phyloP scores from a whole-genome alignment of 2,329 filamentous ascomycete genomes.

The Botrytis fabae region DNA sequence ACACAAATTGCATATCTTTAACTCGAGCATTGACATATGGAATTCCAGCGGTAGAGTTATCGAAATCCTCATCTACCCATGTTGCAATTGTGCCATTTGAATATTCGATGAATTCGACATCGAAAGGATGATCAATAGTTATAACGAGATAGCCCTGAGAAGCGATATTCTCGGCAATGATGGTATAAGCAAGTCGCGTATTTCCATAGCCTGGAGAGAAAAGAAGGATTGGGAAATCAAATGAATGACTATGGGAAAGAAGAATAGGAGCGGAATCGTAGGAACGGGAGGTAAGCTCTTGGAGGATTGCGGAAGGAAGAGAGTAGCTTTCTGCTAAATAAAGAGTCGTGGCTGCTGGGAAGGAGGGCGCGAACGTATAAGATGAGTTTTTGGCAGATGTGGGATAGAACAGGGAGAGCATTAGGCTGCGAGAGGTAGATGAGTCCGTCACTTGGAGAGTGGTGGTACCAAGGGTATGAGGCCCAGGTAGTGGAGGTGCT shows the following conservation, averaged over 20 bases:
- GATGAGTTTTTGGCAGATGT: conserved; percentile 1
- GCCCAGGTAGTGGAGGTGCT: conserved; percentile 12
- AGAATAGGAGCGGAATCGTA: conserved; percentile 11
- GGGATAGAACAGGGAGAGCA: conserved; percentile 24
- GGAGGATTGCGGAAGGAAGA: conserved; percentile 1
- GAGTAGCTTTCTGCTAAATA: conserved; percentile 15
- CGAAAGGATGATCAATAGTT: conserved; percentile 43
- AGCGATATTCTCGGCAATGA: conserved; percentile 39
- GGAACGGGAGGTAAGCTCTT: conserved; percentile 6
- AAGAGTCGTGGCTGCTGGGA: conserved; percentile 12
- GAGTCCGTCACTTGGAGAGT: conserved; percentile 14
- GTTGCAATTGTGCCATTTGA: conserved; percentile 33
- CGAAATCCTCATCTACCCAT: conserved; percentile 27
- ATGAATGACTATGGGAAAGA: not conserved
- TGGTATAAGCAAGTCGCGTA: conserved; percentile 39
- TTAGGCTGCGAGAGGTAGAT: conserved; percentile 17
- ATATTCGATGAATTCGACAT: conserved; percentile 41
- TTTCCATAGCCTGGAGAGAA: conserved; percentile 41
- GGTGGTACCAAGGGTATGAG: conserved; percentile 18
- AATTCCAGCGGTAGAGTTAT: conserved; percentile 23
- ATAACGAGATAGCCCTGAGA: conserved; percentile 42
- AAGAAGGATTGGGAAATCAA: conserved; percentile 38
- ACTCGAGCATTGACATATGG: conserved; percentile 29
- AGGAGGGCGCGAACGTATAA: not conserved
- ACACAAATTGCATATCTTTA: conserved; percentile 34